Conservation (phyloP, 805 yeast genomes). For the Candida ipomoeae region DNA sequence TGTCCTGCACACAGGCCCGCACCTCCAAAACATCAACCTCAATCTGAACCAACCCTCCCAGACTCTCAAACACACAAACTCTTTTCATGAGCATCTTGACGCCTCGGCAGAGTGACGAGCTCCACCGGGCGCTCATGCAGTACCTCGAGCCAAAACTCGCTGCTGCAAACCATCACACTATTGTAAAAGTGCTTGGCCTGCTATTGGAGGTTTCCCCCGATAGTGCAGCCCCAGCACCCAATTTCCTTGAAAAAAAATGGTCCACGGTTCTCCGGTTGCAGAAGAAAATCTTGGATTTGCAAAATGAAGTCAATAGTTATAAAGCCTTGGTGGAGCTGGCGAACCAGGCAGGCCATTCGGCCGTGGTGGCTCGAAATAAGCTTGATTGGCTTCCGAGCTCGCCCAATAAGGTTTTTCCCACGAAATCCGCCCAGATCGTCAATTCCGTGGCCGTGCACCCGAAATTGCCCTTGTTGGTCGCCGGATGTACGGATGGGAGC, state of each 20-base stretch:
- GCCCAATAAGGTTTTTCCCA: conserved; percentile 41
- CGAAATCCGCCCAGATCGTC: conserved; percentile 54
- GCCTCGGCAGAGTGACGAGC: conserved; percentile 41
- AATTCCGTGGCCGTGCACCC: conserved; percentile 73
- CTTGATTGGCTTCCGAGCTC: conserved; percentile 62
- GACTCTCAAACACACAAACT: background rate
- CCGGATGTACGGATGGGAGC: conserved; percentile 70
- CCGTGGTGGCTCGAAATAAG: conserved; percentile 22
- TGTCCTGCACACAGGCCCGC: background rate
- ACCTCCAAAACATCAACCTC: conserved; percentile 3
- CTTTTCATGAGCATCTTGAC: conserved; percentile 26
- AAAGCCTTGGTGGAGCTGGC: conserved; percentile 41
- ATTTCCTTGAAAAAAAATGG: conserved; percentile 77
- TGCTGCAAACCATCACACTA: conserved; percentile 1
- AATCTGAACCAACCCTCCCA: background rate
- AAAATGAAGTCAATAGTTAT: conserved; percentile 50
- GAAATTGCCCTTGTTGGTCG: conserved; percentile 54
- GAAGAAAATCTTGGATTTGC: conserved; percentile 65
- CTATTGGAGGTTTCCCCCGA: conserved; percentile 18
- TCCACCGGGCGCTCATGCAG: conserved; percentile 45
- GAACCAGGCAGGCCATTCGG: conserved; percentile 13
- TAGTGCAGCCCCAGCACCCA: conserved; percentile 25
- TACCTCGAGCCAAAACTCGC: conserved; percentile 39
- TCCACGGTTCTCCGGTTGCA: conserved; percentile 78
- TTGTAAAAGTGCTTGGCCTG: conserved; percentile 5